Conservation (phyloP, 768 basidiomycete genomes). For the Russula virescens region DNA sequence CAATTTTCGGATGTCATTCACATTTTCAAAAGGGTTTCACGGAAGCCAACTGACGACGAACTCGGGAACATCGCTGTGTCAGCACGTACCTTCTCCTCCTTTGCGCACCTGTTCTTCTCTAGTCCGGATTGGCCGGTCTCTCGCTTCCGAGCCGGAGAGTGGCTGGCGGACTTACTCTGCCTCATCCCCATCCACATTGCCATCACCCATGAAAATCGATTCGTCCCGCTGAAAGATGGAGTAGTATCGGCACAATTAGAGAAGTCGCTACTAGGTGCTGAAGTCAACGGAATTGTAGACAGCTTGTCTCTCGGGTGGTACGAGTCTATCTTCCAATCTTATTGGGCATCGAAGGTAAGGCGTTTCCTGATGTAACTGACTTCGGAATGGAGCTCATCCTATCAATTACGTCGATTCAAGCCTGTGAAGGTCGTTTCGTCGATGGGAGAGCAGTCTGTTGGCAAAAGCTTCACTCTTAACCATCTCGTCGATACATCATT, state of each 20-base stretch:
- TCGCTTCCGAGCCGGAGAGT: constrained; percentile 47
- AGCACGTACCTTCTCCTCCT: constrained; percentile 30
- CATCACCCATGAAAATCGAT: constrained; percentile 52
- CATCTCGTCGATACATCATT: constrained; percentile 62
- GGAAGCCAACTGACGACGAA: constrained; percentile 46
- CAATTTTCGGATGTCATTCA: constrained; percentile 44
- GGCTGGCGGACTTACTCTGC: constrained; percentile 56
- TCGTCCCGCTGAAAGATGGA: constrained; percentile 57
- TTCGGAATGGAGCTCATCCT: background rate
- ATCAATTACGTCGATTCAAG: constrained; percentile 29
- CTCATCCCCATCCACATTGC: constrained; percentile 63
- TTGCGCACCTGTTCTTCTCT: constrained; percentile 21
- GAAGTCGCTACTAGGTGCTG: constrained; percentile 51
- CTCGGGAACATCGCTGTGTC: constrained; percentile 37
- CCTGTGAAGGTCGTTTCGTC: constrained; percentile 62
- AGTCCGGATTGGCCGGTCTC: constrained; percentile 30
- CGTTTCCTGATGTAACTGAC: background rate
- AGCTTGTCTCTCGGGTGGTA: constrained; percentile 58
- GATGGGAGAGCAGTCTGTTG: constrained; percentile 65
- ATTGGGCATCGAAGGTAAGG: constrained; percentile 50
- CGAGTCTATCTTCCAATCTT: constrained; percentile 57
- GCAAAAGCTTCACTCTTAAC: constrained; percentile 54
- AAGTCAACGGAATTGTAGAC: constrained; percentile 54
- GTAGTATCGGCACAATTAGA: constrained; percentile 48
- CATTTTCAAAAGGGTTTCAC: constrained; percentile 43